Conservation (phyloP, 495 filamentous ascomycete genomes). For the Neurospora sublineolata region DNA sequence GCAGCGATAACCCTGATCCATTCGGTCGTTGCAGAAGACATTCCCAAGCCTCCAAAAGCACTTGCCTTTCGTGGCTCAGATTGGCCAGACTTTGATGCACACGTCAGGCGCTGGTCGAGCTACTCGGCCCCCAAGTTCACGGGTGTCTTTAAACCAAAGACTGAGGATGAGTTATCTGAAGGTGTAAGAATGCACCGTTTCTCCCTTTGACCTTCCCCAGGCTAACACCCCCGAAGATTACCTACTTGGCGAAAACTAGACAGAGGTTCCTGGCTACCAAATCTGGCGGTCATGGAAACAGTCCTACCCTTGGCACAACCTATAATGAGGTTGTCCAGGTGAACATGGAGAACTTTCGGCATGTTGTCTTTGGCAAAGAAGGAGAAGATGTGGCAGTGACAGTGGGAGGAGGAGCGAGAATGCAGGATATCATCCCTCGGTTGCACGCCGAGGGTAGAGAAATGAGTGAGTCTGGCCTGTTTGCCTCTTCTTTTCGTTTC, state of each 20-base stretch:
- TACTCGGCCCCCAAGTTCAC: background rate
- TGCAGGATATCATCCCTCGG: constrained; percentile 1
- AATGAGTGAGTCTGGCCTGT: background rate
- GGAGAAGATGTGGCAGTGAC: background rate
- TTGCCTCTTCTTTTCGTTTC: background rate
- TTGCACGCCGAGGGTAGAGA: background rate
- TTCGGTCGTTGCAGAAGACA: background rate
- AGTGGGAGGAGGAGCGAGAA: constrained; percentile 1
- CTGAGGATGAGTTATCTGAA: background rate
- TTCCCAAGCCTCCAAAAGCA: background rate
- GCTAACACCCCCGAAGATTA: background rate
- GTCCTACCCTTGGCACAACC: background rate
- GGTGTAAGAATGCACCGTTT: background rate
- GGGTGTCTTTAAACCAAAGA: background rate
- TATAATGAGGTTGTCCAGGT: constrained; percentile 1
- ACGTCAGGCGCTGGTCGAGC: background rate
- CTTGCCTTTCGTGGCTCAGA: background rate
- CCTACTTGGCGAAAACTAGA: background rate
- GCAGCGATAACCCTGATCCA: background rate
- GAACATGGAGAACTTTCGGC: constrained; percentile 1
- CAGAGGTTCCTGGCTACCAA: background rate
- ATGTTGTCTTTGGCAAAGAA: background rate
- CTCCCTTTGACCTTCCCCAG: background rate
- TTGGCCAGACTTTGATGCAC: background rate
- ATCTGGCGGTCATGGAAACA: background rate